Percentiles rank a stretch among this genome's conserved stretches.
Conservation (phyloP, 129 eudicot genomes). For the Erigeron canadensis region DNA sequence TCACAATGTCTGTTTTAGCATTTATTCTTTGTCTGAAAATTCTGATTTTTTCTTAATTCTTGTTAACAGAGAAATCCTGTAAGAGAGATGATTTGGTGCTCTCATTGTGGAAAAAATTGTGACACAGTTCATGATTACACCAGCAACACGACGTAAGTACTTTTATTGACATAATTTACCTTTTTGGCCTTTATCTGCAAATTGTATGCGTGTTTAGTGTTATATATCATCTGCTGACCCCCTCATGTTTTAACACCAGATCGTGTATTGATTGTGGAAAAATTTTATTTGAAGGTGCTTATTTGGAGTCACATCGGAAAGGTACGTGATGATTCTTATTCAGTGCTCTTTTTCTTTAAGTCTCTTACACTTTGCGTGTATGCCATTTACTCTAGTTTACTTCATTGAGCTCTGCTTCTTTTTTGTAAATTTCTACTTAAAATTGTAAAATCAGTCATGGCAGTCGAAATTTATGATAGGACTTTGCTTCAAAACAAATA, state of each 20-base stretch:
- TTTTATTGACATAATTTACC: neutral
- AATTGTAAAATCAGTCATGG: neutral
- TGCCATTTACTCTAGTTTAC: neutral
- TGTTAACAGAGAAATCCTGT: constrained; percentile 17
- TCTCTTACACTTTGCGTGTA: neutral
- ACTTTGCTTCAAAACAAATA: no score
- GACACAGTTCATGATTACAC: constrained; percentile 27
- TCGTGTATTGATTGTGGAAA: constrained; percentile 47
- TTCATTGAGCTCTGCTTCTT: neutral
- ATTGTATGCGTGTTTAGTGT: neutral
- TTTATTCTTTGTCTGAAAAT: neutral
- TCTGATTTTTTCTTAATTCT: neutral
- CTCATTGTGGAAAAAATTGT: constrained; percentile 34
- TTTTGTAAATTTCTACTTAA: neutral
- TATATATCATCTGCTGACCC: neutral
- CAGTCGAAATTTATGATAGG: neutral
- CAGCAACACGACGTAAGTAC: constrained; percentile 20
- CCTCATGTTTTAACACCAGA: constrained; percentile 22
- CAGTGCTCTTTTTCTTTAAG: neutral
- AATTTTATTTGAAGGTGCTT: constrained; percentile 28
- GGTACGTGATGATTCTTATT: constrained; percentile 9
- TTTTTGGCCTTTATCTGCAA: constrained; percentile 17
- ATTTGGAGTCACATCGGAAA: neutral
- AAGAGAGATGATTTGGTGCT: constrained; percentile 30
- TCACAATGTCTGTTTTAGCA: neutral